Conservation (phyloP, 2,329 filamentous ascomycete genomes). For the Exophiala calicioides region DNA sequence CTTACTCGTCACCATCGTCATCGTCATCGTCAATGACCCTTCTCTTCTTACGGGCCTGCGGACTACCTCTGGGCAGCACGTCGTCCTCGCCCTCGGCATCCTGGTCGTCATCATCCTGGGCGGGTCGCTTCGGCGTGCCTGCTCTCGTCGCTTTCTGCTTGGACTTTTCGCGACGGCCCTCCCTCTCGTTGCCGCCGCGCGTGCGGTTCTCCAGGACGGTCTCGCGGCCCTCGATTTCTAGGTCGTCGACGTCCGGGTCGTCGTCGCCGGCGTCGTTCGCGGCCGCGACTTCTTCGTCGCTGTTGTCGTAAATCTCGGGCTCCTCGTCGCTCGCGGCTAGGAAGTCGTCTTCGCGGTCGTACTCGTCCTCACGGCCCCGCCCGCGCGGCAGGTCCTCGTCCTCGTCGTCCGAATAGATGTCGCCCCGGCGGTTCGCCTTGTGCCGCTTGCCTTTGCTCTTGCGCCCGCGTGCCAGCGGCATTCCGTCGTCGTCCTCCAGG, state of each 20-base stretch:
- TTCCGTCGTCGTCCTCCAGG: constrained; percentile 59
- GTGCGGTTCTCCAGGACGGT: constrained; percentile 27
- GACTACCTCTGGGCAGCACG: constrained; percentile 17
- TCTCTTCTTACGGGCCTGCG: constrained; percentile 30
- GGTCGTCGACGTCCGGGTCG: constrained; percentile 48
- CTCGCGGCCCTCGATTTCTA: constrained; percentile 34
- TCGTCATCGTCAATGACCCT: constrained; percentile 32
- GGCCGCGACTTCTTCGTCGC: constrained; percentile 42
- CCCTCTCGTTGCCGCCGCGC: constrained; percentile 20
- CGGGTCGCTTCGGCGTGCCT: constrained; percentile 17
- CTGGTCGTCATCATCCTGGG: constrained; percentile 24
- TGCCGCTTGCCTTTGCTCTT: constrained; percentile 41
- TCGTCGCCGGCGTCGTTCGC: constrained; percentile 38
- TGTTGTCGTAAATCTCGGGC: constrained; percentile 46
- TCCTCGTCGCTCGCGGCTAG: constrained; percentile 58
- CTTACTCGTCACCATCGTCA: constrained; percentile 26
- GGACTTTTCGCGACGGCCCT: constrained; percentile 6
- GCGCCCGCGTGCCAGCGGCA: constrained; percentile 39
- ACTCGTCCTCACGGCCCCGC: constrained; percentile 70
- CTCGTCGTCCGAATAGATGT: constrained; percentile 53
- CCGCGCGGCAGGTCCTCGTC: constrained; percentile 48
- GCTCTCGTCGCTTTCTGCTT: constrained; percentile 5
- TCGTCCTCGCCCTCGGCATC: constrained; percentile 25
- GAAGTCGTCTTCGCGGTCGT: constrained; percentile 80
- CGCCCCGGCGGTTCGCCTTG: constrained; percentile 47